phyloP scores from a whole-genome alignment of 139 green algal genomes.

The Pleodorina starrii region DNA sequence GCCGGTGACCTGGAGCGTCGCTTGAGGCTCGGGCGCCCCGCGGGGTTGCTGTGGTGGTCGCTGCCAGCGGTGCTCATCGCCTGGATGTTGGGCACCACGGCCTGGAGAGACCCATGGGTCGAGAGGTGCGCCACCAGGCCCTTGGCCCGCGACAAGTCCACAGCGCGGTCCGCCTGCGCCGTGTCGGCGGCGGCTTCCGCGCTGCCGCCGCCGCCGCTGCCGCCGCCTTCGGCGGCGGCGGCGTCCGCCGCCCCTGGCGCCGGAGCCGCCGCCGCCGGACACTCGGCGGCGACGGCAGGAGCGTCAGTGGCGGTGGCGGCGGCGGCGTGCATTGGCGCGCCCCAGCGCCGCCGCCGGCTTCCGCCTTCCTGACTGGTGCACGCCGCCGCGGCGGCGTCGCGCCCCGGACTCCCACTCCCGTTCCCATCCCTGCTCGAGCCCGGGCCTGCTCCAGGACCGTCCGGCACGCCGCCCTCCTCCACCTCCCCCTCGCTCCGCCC shows the following conservation, averaged over 20 bases:
- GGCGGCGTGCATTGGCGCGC: background rate
- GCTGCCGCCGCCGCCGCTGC: background rate
- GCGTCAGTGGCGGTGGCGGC: no score
- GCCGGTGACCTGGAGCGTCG: slow-evolving; percentile 6
- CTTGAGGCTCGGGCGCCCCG: background rate
- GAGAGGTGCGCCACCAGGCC: slow-evolving; percentile 25
- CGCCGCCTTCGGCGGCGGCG: background rate
- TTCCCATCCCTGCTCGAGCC: no score
- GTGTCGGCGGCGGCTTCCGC: background rate
- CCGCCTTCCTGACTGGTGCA: background rate
- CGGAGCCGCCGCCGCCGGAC: no score
- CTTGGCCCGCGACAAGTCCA: slow-evolving; percentile 16
- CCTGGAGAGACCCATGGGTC: slow-evolving; percentile 10
- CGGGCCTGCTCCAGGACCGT: no score
- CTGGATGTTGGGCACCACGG: background rate
- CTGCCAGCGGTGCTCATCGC: background rate
- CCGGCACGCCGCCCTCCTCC: background rate
- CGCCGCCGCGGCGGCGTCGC: background rate
- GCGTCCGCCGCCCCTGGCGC: background rate
- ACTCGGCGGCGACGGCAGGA: no score
- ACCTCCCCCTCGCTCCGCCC: background rate
- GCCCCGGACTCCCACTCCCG: background rate
- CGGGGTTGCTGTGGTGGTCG: background rate
- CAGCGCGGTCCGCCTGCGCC: background rate
- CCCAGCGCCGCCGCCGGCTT: slow-evolving; percentile 28